phyloP scores from a whole-genome alignment of 805 yeast species.

The Pichia pseudocactophila region DNA sequence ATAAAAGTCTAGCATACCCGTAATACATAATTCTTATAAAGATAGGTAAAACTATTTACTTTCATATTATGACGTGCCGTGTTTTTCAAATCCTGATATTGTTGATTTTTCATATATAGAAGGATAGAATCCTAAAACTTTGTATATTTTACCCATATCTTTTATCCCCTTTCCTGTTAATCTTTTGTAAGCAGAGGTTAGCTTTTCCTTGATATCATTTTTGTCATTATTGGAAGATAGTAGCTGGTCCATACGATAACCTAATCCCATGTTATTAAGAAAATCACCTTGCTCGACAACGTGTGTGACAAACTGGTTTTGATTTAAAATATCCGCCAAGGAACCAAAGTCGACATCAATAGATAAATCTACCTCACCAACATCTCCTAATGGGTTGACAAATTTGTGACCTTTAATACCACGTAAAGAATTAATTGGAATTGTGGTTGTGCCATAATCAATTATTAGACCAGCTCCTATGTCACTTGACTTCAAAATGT shows the following conservation, averaged over 20 bases:
- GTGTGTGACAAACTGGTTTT: slow-evolving; percentile 17
- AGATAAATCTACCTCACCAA: slow-evolving; percentile 76
- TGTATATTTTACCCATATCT: slow-evolving; percentile 71
- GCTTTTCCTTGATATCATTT: slow-evolving; percentile 38
- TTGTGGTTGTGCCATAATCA: slow-evolving; percentile 65
- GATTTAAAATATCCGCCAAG: slow-evolving; percentile 31
- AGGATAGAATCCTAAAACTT: slow-evolving; percentile 47
- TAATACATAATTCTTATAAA: neutral
- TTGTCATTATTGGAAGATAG: slow-evolving; percentile 31
- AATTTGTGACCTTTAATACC: slow-evolving; percentile 67
- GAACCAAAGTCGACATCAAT: slow-evolving; percentile 77
- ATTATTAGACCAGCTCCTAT: slow-evolving; percentile 61
- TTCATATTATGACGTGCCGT: too few species aligned
- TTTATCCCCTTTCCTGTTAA: slow-evolving; percentile 51
- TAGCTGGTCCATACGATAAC: slow-evolving; percentile 55
- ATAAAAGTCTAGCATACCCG: neutral
- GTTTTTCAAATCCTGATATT: slow-evolving; percentile 48
- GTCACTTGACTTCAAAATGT: slow-evolving; percentile 24
- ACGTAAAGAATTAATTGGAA: slow-evolving; percentile 66
- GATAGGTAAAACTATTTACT: neutral
- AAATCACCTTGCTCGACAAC: slow-evolving; percentile 64
- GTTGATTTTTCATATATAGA: slow-evolving; percentile 31
- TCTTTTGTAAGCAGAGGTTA: slow-evolving; percentile 51
- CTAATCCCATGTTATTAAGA: slow-evolving; percentile 68
- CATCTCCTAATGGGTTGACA: slow-evolving; percentile 64